Base-by-base conservation (phyloP, 2,329 filamentous ascomycete genomes). In the Fusarium nanum region DNA sequence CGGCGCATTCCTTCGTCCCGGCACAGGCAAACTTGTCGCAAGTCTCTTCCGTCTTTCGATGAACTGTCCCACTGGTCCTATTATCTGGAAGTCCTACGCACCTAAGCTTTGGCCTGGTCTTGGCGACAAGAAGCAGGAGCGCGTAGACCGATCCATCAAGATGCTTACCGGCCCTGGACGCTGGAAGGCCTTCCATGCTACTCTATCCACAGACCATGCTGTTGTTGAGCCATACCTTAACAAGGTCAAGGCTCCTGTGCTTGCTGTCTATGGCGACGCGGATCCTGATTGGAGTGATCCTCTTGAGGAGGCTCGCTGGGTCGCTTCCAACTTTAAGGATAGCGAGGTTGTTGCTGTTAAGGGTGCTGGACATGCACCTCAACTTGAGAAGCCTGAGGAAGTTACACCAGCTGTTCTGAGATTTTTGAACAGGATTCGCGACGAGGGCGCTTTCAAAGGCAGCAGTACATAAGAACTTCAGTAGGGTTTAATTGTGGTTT, bases 221-320 rank as follows among this genome's bases (percentile, higher is more conserved):
- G 41, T 70, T 0, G 67, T 70, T 2, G 42, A 32, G 2, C 67
- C 67, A 0, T 70, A 57, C 28, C n/a, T 70, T 3, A 50, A 25
- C 18, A 70, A 62, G 3, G 67, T 67, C 7, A 55, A 56, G 4
- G 62, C 67, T n/a, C 67, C 67, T 3, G 67, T 70, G 5, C 50
- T 70, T 9, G 67, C 64, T 20, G 49, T 70, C 7, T 70, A 70
- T 9, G 67, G 67, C 3, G 67, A 70, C n/a, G 50, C 49, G 0
- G 67, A 70, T n/a, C 67, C 67, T 6, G 67, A 70, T 11, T 70
- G 67, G 67, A 42, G 23, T 18, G 67, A 67, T 3, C 67, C 67
- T 14, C 40, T 70, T 18, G 62, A 49, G 3, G 67, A 70, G 9
- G 67, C 67, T 7, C 22, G 42, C 3, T 70, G 67, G 67, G 63